These are phyloP conservation scores for Ulota crispa DNA, from an alignment of 225 moss, liverwort and hornwort species.

Conservation along the genomic window DNA sequence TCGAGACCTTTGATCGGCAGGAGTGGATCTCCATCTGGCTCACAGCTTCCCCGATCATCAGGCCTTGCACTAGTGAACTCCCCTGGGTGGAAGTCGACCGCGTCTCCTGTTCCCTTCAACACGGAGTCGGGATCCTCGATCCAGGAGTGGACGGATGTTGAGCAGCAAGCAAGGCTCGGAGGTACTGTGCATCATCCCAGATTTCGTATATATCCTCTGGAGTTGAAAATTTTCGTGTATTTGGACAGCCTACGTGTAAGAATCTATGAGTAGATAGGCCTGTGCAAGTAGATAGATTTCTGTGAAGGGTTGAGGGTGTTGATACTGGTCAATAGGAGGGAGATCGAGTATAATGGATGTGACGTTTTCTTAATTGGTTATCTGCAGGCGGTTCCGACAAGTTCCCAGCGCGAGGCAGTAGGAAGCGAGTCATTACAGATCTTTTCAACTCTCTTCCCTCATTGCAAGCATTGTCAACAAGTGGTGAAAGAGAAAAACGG, in stretches of 20 bases:
- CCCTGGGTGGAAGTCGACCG: conserved; percentile 59
- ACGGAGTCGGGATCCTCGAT: conserved; percentile 40
- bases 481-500: conserved; percentile 52
- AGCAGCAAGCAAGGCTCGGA: conserved; percentile 50
- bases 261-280: background rate
- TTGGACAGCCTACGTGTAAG: background rate
- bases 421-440: conserved; percentile 69
- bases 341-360: conserved; percentile 3
- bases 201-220: background rate
- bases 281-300: conserved; percentile 12
- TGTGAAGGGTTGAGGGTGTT: conserved; percentile 3
- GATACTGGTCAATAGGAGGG: background rate
- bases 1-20: conserved; percentile 43
- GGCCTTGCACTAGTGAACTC: conserved; percentile 45
- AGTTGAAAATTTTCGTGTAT: conserved; percentile 23
- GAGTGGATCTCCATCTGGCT: conserved; percentile 45
- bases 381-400: conserved; percentile 52
- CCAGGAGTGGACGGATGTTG: conserved; percentile 83
- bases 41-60: conserved; percentile 50
- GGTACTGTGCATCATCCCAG: conserved; percentile 34
- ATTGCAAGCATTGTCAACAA: conserved; percentile 52
- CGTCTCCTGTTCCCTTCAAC: conserved; percentile 55
- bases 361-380: background rate
- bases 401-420: conserved; percentile 43
- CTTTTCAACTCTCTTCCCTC: conserved; percentile 72